Conservation (phyloP, 1,284 basidiomycete genomes). For the Fomitopsis palustris region DNA sequence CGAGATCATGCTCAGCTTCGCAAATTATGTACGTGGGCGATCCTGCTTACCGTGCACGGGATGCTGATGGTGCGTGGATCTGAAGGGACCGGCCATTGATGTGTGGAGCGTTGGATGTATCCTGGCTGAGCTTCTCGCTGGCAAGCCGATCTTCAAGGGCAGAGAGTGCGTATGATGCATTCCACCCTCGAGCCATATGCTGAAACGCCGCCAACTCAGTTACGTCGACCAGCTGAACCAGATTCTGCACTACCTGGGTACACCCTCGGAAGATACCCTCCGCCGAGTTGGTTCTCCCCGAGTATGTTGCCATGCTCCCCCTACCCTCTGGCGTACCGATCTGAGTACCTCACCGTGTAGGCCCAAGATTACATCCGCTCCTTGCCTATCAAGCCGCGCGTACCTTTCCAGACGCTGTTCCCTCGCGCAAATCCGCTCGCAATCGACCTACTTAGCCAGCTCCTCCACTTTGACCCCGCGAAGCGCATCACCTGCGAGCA, state of each 20-base stretch:
- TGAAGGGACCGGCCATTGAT: conserved; percentile 84
- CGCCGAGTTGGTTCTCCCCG: conserved; percentile 91
- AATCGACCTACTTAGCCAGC: conserved; percentile 87
- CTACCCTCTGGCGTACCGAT: neutral
- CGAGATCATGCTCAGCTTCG: conserved; percentile 97
- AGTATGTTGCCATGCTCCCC: conserved; percentile 38
- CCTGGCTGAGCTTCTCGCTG: conserved; percentile 92
- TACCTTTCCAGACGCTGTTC: conserved; percentile 89
- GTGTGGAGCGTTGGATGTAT: conserved; percentile 99
- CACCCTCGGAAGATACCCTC: conserved; percentile 94
- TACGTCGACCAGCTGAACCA: conserved; percentile 99
- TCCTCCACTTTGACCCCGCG: conserved; percentile 95
- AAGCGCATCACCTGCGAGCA: conserved; percentile 96
- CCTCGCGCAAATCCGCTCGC: conserved; percentile 92
- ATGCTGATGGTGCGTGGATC: neutral
- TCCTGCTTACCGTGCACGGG: neutral
- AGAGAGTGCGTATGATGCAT: conserved; percentile 66
- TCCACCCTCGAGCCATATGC: neutral
- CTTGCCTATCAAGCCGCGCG: conserved; percentile 92
- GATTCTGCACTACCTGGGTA: conserved; percentile 96
- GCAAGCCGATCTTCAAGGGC: conserved; percentile 98
- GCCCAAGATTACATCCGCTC: conserved; percentile 99
- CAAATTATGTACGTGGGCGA: conserved; percentile 77
- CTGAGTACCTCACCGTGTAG: conserved; percentile 35
- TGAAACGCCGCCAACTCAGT: conserved; percentile 33